Base-by-base conservation (phyloP, 1,284 basidiomycete species). In the Taiwanofungus camphoratus region DNA sequence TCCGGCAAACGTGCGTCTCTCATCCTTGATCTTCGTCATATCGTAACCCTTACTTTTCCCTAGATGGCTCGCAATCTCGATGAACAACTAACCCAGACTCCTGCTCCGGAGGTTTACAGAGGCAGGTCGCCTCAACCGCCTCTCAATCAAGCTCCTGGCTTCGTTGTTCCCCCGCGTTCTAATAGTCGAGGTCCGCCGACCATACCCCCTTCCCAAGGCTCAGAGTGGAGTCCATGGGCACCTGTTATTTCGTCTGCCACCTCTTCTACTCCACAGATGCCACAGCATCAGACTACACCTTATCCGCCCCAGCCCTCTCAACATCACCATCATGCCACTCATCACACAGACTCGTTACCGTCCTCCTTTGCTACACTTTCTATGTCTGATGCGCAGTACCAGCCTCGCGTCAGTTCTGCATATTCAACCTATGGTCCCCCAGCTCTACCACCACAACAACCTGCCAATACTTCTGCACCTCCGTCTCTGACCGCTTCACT, bases 31-130 rank as follows among this genome's bases (percentile, higher is more conserved):
- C 36, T 24, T 49, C 50, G 41, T 42, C 42, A 41, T 42, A 44
- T 44, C 38, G 30, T 33, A 61, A 4, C 22, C 15, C 12, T 33
- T 29, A 3, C 21, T 31, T 24, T 9, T n/a, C 22, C 15, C 13
- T 59, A 84, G 82, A 86, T 86, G 75, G 81, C 79, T 20, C 70
- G 72, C 46, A 71, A 67, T 12, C 64, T 86, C 8, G 79, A 63
- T 46, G 53, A 59, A 31, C 55, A 60, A 33, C 41, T 52, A 34
- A 45, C 48, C 33, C 57, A 50, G 23, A 50, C 57, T 39, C 34
- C 50, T 38, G 19, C 50, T 36, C 44, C 50, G 34, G 41, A 41
- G 13, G 31, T 51, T 7, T 54, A 50, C 41, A 20, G 44, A 30
- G 45, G 30, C 40, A 46, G 48, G 34, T 53, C 49, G 16, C 44